phyloP scores from a whole-genome alignment of 2,329 filamentous ascomycete species.

The Ophiostoma sp. region DNA sequence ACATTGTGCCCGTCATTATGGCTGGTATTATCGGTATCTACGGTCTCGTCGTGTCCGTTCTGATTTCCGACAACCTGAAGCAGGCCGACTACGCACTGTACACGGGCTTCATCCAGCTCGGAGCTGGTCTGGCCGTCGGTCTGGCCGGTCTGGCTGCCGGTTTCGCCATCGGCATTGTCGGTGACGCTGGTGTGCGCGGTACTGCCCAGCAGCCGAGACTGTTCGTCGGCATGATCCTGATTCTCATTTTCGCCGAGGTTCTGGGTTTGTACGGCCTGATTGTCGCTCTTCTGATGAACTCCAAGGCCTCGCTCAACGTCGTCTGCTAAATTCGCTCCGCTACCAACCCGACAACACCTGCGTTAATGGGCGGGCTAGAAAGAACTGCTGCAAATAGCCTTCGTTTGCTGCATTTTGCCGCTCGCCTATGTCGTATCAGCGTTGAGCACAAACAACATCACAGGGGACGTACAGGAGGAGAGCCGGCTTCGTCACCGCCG shows the following conservation, averaged over 20 bases:
- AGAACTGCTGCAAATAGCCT: not conserved
- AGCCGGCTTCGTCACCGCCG: not conserved
- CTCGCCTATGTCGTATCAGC: not conserved
- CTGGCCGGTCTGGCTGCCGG: slow-evolving; percentile 80
- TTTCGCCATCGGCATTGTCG: slow-evolving; percentile 85
- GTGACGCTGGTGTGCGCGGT: slow-evolving; percentile 85
- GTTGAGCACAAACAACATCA: not conserved
- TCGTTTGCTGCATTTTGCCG: not conserved
- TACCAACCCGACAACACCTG: slow-evolving; percentile 7
- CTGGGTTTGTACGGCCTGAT: slow-evolving; percentile 99
- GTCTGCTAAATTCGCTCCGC: slow-evolving; percentile 52
- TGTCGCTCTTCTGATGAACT: slow-evolving; percentile 99
- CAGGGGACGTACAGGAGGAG: not conserved
- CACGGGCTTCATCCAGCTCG: slow-evolving; percentile 82
- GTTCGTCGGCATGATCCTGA: slow-evolving; percentile 97
- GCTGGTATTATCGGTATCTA: slow-evolving; percentile 99
- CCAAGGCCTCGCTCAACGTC: slow-evolving; percentile 70
- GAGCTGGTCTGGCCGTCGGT: slow-evolving; percentile 79
- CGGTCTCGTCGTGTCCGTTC: slow-evolving; percentile 82
- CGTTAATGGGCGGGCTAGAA: not conserved
- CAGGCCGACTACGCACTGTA: slow-evolving; percentile 70
- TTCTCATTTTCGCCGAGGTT: slow-evolving; percentile 99
- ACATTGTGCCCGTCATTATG: slow-evolving; percentile 99
- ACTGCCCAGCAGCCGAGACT: slow-evolving; percentile 81
- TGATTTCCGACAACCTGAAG: slow-evolving; percentile 77